These are phyloP conservation scores for Arabidopsis arenosa DNA, from an alignment of 345 rosid genomes.

Conservation along the genomic window DNA sequence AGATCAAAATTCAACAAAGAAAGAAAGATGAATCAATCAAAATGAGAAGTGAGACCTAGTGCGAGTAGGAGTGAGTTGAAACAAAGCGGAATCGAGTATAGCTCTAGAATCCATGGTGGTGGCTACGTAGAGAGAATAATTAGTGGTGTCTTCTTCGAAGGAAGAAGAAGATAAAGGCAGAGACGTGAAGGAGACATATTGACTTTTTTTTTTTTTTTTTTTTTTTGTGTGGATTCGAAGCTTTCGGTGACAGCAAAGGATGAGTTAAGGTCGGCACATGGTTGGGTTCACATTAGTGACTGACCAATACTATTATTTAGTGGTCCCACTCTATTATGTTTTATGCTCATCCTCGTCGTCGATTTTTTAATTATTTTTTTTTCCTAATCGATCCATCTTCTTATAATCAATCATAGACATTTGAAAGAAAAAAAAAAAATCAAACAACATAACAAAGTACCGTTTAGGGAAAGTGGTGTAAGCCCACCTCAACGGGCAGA, in stretches of 20 bases:
- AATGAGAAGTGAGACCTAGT: slow-evolving; percentile 56
- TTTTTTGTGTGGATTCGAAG: slow-evolving; percentile 33
- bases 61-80: slow-evolving; percentile 93
- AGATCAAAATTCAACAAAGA: neutral
- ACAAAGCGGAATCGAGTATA: slow-evolving; percentile 72
- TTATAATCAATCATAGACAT: neutral
- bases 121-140: slow-evolving; percentile 13
- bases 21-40: neutral
- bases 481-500: no score
- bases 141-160: neutral
- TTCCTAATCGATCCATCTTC: neutral
- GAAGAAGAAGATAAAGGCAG: slow-evolving; percentile 21
- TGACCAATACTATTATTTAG: slow-evolving; percentile 22
- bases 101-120: slow-evolving; percentile 60
- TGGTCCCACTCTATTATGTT: slow-evolving; percentile 39
- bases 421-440: no score
- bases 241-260: slow-evolving; percentile 48
- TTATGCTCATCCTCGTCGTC: slow-evolving; percentile 32
- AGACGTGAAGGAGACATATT: slow-evolving; percentile 40
- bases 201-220: neutral
- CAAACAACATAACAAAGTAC: neutral
- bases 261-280: slow-evolving; percentile 44
- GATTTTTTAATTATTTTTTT: neutral
- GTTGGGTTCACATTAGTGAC: slow-evolving; percentile 17
- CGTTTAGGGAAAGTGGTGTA: neutral